phyloP scores from a whole-genome alignment of 305 asterid species.

The Fraxinus baroniana region DNA sequence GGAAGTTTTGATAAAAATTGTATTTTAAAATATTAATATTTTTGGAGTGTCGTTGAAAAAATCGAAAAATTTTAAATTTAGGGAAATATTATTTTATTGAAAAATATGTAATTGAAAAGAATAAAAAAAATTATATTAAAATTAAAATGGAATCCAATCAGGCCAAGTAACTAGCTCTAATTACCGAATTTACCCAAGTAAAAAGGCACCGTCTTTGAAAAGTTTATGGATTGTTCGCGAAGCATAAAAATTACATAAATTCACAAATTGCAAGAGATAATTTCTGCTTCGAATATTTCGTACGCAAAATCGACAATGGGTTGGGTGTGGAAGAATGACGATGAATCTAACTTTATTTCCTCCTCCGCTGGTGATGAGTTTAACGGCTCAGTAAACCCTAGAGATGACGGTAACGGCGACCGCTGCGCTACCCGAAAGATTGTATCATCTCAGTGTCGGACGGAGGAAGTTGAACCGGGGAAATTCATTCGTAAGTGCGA shows the following conservation, averaged over 20 bases:
- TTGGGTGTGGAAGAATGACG: constrained; percentile 38
- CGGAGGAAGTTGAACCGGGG: constrained; percentile 84
- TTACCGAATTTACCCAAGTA: neutral
- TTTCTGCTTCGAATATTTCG: neutral
- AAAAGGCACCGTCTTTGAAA: neutral
- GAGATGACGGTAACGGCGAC: constrained; percentile 29
- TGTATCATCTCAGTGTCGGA: constrained; percentile 62
- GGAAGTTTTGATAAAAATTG: neutral
- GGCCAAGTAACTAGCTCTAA: neutral
- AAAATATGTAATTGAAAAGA: too few relatives aligned
- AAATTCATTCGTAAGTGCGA: constrained; percentile 73
- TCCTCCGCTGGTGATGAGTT: constrained; percentile 21
- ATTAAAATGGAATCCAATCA: neutral
- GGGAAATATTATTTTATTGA: too few relatives aligned
- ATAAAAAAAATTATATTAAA: too few relatives aligned
- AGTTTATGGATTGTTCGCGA: neutral
- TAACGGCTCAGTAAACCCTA: constrained; percentile 25
- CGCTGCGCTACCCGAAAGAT: constrained; percentile 58
- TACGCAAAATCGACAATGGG: constrained; percentile 31
- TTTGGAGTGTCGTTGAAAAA: neutral
- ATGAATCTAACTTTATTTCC: constrained; percentile 7
- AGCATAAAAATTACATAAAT: neutral
- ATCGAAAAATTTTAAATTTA: too few relatives aligned
- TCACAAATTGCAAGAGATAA: neutral
- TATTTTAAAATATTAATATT: too few relatives aligned